phyloP scores from a whole-genome alignment of 495 filamentous ascomycete species.

The Penicillium tannophilum region DNA sequence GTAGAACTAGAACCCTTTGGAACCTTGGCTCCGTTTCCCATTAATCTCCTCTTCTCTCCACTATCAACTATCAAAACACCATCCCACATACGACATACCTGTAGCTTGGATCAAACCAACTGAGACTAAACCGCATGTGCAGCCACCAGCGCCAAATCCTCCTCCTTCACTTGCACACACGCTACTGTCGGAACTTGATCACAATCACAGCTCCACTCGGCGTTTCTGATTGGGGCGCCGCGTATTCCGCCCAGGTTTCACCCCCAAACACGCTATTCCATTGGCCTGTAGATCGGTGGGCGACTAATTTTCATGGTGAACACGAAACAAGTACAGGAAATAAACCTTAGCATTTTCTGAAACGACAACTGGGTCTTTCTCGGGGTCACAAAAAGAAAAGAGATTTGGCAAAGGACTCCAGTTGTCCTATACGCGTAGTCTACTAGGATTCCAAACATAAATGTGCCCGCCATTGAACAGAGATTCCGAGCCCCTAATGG shows the following conservation, averaged over 20 bases:
- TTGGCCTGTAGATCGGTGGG: background rate
- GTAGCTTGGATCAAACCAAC: background rate
- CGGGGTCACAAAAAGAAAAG: background rate
- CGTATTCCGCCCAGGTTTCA: constrained; percentile 13
- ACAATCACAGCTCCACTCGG: constrained; percentile 25
- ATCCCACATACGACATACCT: background rate
- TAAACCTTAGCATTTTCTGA: background rate
- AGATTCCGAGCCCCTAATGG: constrained; percentile 9
- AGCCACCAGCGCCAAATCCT: constrained; percentile 26
- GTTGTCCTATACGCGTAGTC: constrained; percentile 7
- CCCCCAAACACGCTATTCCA: background rate
- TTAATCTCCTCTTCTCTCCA: background rate
- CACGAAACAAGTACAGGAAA: background rate
- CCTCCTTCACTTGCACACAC: constrained; percentile 23
- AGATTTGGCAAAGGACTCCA: background rate
- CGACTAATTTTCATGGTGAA: background rate
- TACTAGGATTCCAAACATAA: constrained; percentile 11
- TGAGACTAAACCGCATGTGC: background rate
- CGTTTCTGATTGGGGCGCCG: constrained; percentile 5
- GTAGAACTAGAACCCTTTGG: background rate
- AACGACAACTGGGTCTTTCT: background rate
- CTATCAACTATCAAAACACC: background rate
- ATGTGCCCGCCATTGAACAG: constrained; percentile 7
- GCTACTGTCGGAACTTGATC: constrained; percentile 24
- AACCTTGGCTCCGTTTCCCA: constrained; percentile 1